Evolutionary conservation across 2,329 filamentous ascomycete genomes (phyloP), one percentile per base, ranked within the genome.

Genomic region (Fusarium pseudoanthophilum): DNA sequence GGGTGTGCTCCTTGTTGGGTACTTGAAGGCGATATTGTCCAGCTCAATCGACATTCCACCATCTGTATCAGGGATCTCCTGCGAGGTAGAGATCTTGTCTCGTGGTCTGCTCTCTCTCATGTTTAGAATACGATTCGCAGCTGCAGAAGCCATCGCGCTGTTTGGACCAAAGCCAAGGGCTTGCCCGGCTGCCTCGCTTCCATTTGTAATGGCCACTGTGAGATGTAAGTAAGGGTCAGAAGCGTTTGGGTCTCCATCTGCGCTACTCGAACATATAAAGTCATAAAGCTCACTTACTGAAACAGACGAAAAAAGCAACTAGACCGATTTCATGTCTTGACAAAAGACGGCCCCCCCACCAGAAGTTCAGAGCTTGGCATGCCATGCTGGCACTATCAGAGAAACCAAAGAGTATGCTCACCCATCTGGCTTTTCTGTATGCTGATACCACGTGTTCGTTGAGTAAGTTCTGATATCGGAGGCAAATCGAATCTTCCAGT

Each of bases 81-180:
- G 80, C 1, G 74, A 72, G 6, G 76, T 71, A 1, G 81, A 76
- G 24, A 79, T 69, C 14, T 62, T 65, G 66, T 84, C 84, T 16
- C 61, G 74, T 71, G 84, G 80, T 51, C 82, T 81, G 5, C 83
- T 84, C 56, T 86, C 84, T 36, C 87, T 83, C 69, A 87, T 83
- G 64, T 84, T 83, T 21, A 91, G 79, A 68, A 92, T 91, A 21
- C 89, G 85, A 76, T 90, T 91, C 10, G 89, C 86, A 0, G 89
- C 89, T 0, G 85, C 88, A 1, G 86, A 84, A 9, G 87, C 88
- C 79, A 91, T 88, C 4, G 89, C 89, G 0, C 87, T 87, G 69
- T 91, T 92, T 11, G 91, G 89, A 0, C 89, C 89, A 72, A 92
- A 92, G 46, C 88, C 89, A 70, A 94, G 89, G n/a, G 72, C 68